Conservation (phyloP, 2,329 filamentous ascomycete species). For the Grosmannia huntii region DNA sequence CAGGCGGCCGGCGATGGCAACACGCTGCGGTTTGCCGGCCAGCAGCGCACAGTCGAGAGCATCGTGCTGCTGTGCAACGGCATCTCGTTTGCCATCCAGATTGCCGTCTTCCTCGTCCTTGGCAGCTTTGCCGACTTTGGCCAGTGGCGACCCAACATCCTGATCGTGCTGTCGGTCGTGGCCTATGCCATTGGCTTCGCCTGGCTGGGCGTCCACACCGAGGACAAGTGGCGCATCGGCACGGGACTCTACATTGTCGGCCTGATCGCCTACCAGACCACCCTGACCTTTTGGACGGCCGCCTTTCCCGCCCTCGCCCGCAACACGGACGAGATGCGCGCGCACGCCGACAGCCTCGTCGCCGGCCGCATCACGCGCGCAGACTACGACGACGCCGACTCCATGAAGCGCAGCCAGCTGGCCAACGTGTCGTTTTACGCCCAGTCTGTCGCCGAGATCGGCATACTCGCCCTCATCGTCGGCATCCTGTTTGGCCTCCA, state of each 20-base stretch:
- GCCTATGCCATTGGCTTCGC: conserved; percentile 1
- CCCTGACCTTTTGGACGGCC: neutral
- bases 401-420: conserved; percentile 3
- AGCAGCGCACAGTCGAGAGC: neutral
- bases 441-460: neutral
- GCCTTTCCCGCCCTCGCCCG: conserved; percentile 1
- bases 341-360: neutral
- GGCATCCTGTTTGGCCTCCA: conserved; percentile 1
- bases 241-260: conserved; percentile 1
- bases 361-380: neutral
- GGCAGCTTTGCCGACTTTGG: conserved; percentile 15
- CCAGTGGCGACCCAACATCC: conserved; percentile 14
- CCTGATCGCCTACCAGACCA: conserved; percentile 1
- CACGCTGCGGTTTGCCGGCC: neutral
- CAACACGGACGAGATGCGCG: neutral
- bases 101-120: conserved; percentile 11
- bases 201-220: neutral
- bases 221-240: neutral
- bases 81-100: conserved; percentile 13
- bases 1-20: conserved; percentile 1
- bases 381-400: neutral
- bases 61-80: conserved; percentile 12
- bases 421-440: conserved; percentile 1
- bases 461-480: conserved; percentile 1
- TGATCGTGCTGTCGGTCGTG: conserved; percentile 7